A percentile compares a stretch with the other conserved stretches of the same genome.
phyloP scores from a whole-genome alignment of 208 protist species.

The Tritrichomonas musculus region DNA sequence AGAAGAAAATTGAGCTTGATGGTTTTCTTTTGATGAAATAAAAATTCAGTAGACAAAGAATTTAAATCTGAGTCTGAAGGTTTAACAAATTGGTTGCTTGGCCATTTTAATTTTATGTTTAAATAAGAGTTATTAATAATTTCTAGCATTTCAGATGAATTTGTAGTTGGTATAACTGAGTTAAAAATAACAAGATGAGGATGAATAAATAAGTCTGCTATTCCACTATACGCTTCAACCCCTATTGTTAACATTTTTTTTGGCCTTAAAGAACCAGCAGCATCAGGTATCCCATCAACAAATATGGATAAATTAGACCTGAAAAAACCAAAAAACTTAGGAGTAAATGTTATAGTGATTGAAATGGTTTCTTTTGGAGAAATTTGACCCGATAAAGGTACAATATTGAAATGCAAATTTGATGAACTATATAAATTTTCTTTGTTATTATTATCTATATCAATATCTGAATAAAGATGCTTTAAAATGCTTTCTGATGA shows the following conservation, averaged over 20 bases:
- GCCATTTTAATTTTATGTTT: neutral
- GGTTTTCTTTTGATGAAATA: no score
- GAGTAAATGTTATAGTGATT: neutral
- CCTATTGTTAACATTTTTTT: conserved; percentile 16
- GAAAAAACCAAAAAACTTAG: neutral
- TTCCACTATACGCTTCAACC: neutral
- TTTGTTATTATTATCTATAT: neutral
- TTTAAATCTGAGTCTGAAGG: no score
- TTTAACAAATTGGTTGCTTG: neutral
- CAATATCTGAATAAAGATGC: neutral
- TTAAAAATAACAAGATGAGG: conserved; percentile 2
- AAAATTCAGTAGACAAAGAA: no score
- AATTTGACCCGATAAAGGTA: neutral
- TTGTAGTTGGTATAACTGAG: neutral
- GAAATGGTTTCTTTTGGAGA: neutral
- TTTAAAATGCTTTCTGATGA: neutral
- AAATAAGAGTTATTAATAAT: neutral
- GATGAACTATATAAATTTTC: no score
- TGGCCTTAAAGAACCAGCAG: neutral
- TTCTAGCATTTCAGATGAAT: neutral
- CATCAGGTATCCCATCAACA: neutral
- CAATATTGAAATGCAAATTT: neutral
- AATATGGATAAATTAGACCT: neutral
- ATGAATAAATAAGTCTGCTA: neutral
- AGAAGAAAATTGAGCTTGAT: no score